A percentile compares a stretch with the other conserved stretches of the same genome.
phyloP scores from a whole-genome alignment of 768 basidiomycete species.

The Lactarius pseudohatsudake region DNA sequence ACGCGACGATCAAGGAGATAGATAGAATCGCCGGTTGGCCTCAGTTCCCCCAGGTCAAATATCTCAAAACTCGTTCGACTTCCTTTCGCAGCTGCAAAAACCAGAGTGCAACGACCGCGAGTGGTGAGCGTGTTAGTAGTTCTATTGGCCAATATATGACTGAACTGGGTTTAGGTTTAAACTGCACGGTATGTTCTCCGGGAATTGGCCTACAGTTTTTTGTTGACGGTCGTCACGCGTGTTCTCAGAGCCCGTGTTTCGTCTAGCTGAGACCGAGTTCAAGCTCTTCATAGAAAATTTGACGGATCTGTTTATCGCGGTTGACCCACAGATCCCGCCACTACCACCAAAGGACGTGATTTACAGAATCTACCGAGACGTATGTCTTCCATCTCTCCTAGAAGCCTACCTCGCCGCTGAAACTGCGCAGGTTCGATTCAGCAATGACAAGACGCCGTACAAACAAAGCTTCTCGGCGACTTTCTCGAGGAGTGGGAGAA shows the following conservation, averaged over 20 bases:
- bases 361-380: constrained; percentile 92
- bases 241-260: constrained; percentile 67
- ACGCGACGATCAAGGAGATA: not conserved
- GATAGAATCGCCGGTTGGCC: not conserved
- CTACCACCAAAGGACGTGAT: constrained; percentile 90
- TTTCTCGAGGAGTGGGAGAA: constrained; percentile 86
- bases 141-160: not conserved
- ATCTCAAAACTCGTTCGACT: constrained; percentile 82
- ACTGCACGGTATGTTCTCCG: constrained; percentile 54
- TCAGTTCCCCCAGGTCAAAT: constrained; percentile 82
- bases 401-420: not conserved
- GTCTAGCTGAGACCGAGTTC: constrained; percentile 87
- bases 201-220: not conserved
- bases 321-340: constrained; percentile 81
- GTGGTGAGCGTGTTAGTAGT: constrained; percentile 50
- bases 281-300: constrained; percentile 76
- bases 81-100: constrained; percentile 65
- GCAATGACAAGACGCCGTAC: constrained; percentile 95
- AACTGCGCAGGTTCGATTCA: constrained; percentile 71
- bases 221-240: not conserved
- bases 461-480: constrained; percentile 79
- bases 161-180: constrained; percentile 61
- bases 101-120: constrained; percentile 81
- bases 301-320: constrained; percentile 62
- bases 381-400: constrained; percentile 36